These are phyloP conservation scores for Arthrocladium fulminans DNA, from an alignment of 2,329 filamentous ascomycete genomes.

Conservation along the genomic window DNA sequence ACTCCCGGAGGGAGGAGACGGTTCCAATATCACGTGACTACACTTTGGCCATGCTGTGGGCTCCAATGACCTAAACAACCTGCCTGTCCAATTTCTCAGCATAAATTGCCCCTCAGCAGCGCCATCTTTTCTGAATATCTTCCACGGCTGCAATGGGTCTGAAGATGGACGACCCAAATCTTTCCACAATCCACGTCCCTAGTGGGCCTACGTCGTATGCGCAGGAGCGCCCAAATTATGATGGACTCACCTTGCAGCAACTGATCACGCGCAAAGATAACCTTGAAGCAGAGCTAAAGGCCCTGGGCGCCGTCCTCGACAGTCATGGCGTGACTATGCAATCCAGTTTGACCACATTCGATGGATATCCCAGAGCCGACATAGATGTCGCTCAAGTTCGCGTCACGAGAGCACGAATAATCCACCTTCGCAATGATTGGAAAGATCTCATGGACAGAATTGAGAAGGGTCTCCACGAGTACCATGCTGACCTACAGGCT, in stretches of 20 bases:
- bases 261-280: conserved; percentile 76
- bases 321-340: conserved; percentile 82
- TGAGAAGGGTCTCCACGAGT: conserved; percentile 77
- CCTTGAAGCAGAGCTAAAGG: conserved; percentile 77
- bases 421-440: conserved; percentile 84
- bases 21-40: too few relatives aligned
- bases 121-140: not conserved
- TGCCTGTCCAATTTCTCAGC: not conserved
- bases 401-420: conserved; percentile 84
- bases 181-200: conserved; percentile 55
- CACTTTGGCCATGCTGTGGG: too few relatives aligned
- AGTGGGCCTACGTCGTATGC: conserved; percentile 65
- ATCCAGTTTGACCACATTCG: conserved; percentile 73
- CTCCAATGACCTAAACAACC: not conserved
- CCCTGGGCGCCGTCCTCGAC: conserved; percentile 71
- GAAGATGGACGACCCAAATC: conserved; percentile 45
- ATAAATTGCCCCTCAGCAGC: not conserved
- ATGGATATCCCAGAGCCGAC: conserved; percentile 87
- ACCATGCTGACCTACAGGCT: conserved; percentile 63
- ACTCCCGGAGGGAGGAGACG: too few relatives aligned
- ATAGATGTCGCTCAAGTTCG: conserved; percentile 93
- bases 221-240: conserved; percentile 45
- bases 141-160: conserved; percentile 39
- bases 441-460: conserved; percentile 76
- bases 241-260: conserved; percentile 63